Base-by-base conservation (phyloP, 2,329 filamentous ascomycete genomes). In the Phyllosticta citrichinensis region DNA sequence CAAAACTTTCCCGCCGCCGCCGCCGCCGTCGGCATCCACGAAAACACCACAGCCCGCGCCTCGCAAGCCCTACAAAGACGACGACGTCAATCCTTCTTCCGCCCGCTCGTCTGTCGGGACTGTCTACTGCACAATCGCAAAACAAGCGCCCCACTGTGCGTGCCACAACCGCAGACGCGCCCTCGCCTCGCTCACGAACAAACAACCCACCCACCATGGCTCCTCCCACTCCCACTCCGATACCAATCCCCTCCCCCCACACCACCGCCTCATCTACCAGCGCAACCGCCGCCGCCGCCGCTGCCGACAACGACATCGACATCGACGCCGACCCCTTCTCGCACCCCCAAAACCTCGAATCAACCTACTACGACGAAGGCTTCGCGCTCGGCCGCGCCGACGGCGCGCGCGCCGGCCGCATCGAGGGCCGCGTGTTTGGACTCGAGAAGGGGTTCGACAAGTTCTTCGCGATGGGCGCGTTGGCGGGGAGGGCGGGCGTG, bases 391-490 rank as follows among this genome's bases (percentile, higher is more conserved):
- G 94, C 52, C 74, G 84, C 55, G 76, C 80, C 51, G 93, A 96
- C 74, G 94, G 94, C 63, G 79, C 84, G 51, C 81, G 82, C 62
- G 87, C 89, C 33, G 94, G 94, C 50, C 86, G 87, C 62, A 85
- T 90, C 65, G 94, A 99, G 80, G 94, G 94, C 63, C 88, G 91
- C 57, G 84, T 91, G 20, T 91, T 97, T 70, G 94, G 93, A 0
- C 83, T 97, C 52, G 88, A 95, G 71, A 94, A 92, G 65, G 93
- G 92, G 0, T 97, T 94, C 68, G 90, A 96, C 68, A 97, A 96
- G 75, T 97, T 95, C 69, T 71, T 88, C 52, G 87, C 91, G 64
- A 83, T 91, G 72, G 93, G 93, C 2, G 81, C 82, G 62, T 75
- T 97, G 33, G 87, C 93, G 67, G 89, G 91, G 53, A 87, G 85